Evolutionary conservation across 2,329 filamentous ascomycete genomes (phyloP), one percentile per base, ranked within the genome.

Genomic region (Dryadomyces sulphureus): DNA sequence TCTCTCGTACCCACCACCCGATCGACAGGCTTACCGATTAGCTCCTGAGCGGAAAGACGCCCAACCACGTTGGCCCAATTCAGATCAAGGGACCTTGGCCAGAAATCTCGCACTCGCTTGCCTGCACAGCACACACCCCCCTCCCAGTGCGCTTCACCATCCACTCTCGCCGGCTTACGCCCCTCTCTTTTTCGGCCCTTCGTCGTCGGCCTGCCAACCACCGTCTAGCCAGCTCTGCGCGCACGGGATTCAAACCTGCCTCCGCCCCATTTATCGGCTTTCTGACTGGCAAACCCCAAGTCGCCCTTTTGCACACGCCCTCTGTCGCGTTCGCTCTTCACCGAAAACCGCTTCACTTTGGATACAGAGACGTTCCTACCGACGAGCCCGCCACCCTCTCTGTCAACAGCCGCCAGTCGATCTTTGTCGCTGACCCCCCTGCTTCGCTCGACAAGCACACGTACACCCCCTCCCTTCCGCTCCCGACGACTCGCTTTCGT

Each of bases 21-120:
- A 47, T 47, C 41, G 24, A 39, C 36, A 30, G 24, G 19, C n/a
- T 32, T 47, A 35, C 35, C 24, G 7, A 32, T 36, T 40, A 34
- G 40, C 41, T 47, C 22, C 45, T 41, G 27, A 9, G 21, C 30
- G 38, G 35, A 34, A 35, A 14, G 12, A n/a, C 22, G 17, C 24
- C 43, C 22, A 45, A 38, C 42, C 42, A 38, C 34, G 42, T 44
- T 44, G 34, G 42, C n/a, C 38, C 35, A 45, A 38, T 19, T 35
- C 30, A 38, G 17, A 42, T 9, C 21, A 20, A 16, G 20, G 42
- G 11, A 22, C 19, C 19, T 44, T 34, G 21, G 43, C 27, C 35
- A 36, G 20, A 20, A 38, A 32, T 42, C 34, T 43, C 42, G 32
- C 42, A 44, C 20, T 32, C 27, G 2, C n/a, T n/a, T n/a, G n/a